Base-by-base conservation (phyloP, 2,329 filamentous ascomycete species). In the Colletotrichum spaethianum region DNA sequence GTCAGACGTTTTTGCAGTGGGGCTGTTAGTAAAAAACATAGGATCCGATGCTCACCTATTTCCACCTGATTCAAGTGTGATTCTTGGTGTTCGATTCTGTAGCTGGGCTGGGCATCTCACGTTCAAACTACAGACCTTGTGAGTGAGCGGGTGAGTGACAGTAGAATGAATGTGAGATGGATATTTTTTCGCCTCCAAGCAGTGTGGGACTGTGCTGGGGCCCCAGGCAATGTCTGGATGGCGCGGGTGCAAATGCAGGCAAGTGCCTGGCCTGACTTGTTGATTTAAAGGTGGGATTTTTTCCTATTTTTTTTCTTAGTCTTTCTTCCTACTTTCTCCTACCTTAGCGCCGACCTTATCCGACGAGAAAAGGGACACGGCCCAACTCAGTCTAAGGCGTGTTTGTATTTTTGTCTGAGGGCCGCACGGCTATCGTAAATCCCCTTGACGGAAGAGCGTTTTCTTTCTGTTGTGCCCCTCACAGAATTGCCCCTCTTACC, bases 191-290 rank as follows among this genome's bases (percentile, higher is more conserved):
- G 31, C 38, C 36, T 46, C 53, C 12, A 33, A 31, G 40, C 55
- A 40, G 48, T 67, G 55, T 48, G 55, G 42, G 63, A 67, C 50
- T 67, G 42, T 33, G 55, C 42, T 40, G 53, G 52, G 36, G 53
- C 44, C 63, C 33, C 31, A 31, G 14, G 46, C 23, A 50, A 60
- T 26, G 28, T 42, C 23, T 40, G 33, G 60, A 62, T 50, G 60
- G 60, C 31, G 33, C 33, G 36, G 33, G 23, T 38, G 36, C n/a
- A 38, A 23, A 36, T 38, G 60, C 44, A 11, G 60, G 44, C 46
- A 36, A 38, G 44, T 26, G n/a, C 60, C 44, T 50, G 23, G 16
- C 31, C 60, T 63, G 36, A 26, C 33, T 26, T 38, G 38, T 23
- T 36, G 52, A 16, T 36, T 20, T 44, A 31, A 60, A 31, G 56